Base-by-base conservation (phyloP, 1,139 yeast species). In the Candida anutae region DNA sequence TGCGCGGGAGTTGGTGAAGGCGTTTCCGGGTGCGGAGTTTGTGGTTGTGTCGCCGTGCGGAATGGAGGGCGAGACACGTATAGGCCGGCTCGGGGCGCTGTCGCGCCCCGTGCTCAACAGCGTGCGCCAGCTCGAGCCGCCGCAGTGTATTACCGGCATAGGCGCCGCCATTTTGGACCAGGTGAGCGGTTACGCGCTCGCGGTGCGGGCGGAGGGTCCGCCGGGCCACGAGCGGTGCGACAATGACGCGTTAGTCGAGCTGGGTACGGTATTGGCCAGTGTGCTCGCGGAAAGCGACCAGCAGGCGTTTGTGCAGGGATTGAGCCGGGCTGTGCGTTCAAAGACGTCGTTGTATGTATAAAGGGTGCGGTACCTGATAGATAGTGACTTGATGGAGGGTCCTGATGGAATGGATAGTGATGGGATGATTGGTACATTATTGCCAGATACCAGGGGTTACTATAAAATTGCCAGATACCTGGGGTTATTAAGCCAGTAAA, bases 201-300 rank as follows among this genome's bases (percentile, higher is more conserved):
- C 62, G 0, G 48, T 71, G 33, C 62, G 70, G 37, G 62, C 77
- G 10, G 79, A 73, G 45, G 79, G 80, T 13, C 74, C 69, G 24
- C 56, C 69, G n/a, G 78, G 77, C 2, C 64, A 49, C 37, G 79
- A 74, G 36, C 69, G 61, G 35, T 39, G 42, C 3, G 62, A 57
- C 31, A 43, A 38, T 23, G 69, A 62, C 36, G 39, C 66, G 5
- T 43, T 62, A n/a, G 44, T 62, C 8, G 66, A 62, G 37, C 46
- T 58, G 1, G 50, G 55, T 10, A 42, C 38, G 29, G 42, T 55
- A 2, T 28, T 57, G 16, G 37, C 36, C 3, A 39, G 43, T 13
- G 14, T 52, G 6, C 32, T 52, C 15, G 28, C 28, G 4, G 17
- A 32, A 3, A 28, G 16, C 8, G 36, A 40, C 6, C 37, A 39